Base-by-base conservation (phyloP, 192 early-diverging fungal species). In the Coemansia sp. region DNA sequence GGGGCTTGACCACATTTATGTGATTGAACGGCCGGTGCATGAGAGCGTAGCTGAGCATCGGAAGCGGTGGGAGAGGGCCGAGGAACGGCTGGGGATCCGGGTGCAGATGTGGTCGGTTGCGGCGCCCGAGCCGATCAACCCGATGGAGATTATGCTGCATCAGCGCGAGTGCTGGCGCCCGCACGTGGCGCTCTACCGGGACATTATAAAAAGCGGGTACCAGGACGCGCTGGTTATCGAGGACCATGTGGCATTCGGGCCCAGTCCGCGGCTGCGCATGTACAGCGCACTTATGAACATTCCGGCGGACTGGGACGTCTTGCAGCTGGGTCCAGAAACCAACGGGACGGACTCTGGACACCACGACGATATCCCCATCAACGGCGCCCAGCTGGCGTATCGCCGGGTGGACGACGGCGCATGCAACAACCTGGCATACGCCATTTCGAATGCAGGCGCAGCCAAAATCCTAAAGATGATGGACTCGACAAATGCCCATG, bases 131-230 rank as follows among this genome's bases (percentile, higher is more conserved):
- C 58, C 73, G 12, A 40, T 66, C 31, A 67, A 76, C 20, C 66
- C 73, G 1, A 48, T 26, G 39, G 39, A 47, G 51, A 46, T 64
- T 0, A 54, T 42, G 56, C 20, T 76, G 58, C 58, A 66, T 30
- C 75, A 78, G 69, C 68, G 65, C 58, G 69, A 64, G 58, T 78
- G 75, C 65, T 78, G 75, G 75, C 64, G 64, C 16, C 64, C 75
- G 18, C 75, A 78, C 32, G 50, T 59, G 50, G 44, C 58, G 15
- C 60, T 78, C 16, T 71, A 68, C 51, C 63, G 65, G 12, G 75
- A 78, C 32, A 64, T 78, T 11, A 49, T 59, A 2, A 56, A 51
- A 11, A 55, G 60, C 42, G 75, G 64, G 8, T 41, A 59, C 26
- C 60, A 64, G 69, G 69, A 71, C 20, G 76, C 76, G 45, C 56